Evolutionary conservation across 2,329 filamentous ascomycete genomes (phyloP), one percentile per base, ranked within the genome.

Genomic region (Diaporthe ilicicola): DNA sequence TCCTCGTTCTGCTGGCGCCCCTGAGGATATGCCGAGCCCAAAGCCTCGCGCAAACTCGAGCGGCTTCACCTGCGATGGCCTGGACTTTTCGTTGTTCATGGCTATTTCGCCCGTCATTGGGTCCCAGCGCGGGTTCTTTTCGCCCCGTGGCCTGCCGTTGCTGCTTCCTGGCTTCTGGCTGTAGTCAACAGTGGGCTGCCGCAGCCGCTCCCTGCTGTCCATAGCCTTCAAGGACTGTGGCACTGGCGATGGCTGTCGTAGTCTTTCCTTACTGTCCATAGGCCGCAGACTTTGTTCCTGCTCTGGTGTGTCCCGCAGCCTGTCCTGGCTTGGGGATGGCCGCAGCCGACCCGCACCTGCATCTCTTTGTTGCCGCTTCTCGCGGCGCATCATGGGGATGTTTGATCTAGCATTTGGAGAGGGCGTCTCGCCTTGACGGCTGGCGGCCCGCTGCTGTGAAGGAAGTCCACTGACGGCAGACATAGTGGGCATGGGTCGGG

Each of bases 31-130:
- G 9, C 62, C 59, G 72, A 77, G 75, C 32, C 75, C 78, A 48
- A 84, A 75, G 8, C 79, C 81, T 17, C 82, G 81, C 3, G 78
- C 82, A 73, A 82, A 87, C 70, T 86, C 82, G 39, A 86, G 85
- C 22, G 90, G 88, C 72, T 86, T 88, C 32, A 88, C 85, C 72
- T 89, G 88, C 48, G 86, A 86, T 32, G 87, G 82, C 70, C 85
- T 88, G 17, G 90, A 89, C 59, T 82, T 85, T 24, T 85, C 80
- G 68, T 82, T 87, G n/a, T 83, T 86, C 59, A 64, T 64, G 6
- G 88, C 91, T 48, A 89, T 88, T 76, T 93, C 91, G 10, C 90
- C 91, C 3, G 91, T 91, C 77, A 88, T 89, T 59, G 87, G 87
- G 80, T 93, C 90, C 90, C 90, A 92, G 74, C 84, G 82, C 27